Conservation (phyloP, 2,329 filamentous ascomycete species). For the Sporothrix sp. region DNA sequence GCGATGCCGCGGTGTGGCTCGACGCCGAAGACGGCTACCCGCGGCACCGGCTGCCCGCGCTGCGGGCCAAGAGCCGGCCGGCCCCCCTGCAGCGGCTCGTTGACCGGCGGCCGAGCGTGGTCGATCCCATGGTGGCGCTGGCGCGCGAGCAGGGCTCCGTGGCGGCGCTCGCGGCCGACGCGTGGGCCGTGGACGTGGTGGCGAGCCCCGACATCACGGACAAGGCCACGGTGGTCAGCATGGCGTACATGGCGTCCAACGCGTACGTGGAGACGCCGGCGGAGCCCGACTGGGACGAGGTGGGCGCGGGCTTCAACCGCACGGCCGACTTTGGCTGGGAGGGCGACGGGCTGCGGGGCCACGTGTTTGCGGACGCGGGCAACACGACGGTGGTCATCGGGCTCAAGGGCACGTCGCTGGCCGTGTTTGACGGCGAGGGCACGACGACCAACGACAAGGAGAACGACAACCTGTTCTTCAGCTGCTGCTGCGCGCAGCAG, state of each 20-base stretch:
- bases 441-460: conserved; percentile 96
- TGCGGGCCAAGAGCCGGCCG: conserved; percentile 54
- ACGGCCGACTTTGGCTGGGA: conserved; percentile 91
- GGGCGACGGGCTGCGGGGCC: conserved; percentile 75
- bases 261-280: conserved; percentile 71
- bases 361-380: conserved; percentile 78
- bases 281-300: conserved; percentile 72
- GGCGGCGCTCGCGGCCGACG: conserved; percentile 57
- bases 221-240: conserved; percentile 69
- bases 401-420: conserved; percentile 80
- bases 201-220: conserved; percentile 73
- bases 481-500: conserved; percentile 92
- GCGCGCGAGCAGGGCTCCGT: conserved; percentile 60
- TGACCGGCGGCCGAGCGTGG: conserved; percentile 64
- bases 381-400: conserved; percentile 87
- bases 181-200: conserved; percentile 76
- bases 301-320: conserved; percentile 70
- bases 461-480: conserved; percentile 97
- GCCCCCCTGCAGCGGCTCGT: conserved; percentile 69
- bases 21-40: conserved; percentile 48
- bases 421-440: conserved; percentile 91
- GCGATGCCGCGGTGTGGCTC: conserved; percentile 52
- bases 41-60: conserved; percentile 39
- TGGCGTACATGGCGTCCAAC: conserved; percentile 82
- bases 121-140: conserved; percentile 69